phyloP scores from a whole-genome alignment of 2,329 filamentous ascomycete species.

The Microsporum canis region DNA sequence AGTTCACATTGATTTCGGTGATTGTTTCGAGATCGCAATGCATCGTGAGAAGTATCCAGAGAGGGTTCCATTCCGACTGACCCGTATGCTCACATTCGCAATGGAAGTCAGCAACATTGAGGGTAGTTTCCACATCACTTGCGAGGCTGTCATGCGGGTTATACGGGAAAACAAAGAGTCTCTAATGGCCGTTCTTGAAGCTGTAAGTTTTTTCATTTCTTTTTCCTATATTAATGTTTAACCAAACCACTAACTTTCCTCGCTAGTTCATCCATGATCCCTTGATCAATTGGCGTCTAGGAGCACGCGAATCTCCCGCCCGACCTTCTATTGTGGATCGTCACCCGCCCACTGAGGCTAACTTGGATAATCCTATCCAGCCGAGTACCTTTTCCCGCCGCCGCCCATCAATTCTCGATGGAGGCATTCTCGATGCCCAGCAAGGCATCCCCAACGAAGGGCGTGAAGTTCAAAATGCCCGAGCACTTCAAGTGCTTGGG shows the following conservation, averaged over 20 bases:
- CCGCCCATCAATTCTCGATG: slow-evolving; percentile 58
- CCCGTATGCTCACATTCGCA: slow-evolving; percentile 96
- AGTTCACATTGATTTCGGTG: slow-evolving; percentile 96
- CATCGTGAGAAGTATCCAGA: slow-evolving; percentile 99
- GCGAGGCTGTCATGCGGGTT: slow-evolving; percentile 96
- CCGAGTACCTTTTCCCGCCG: slow-evolving; percentile 58
- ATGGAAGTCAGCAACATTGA: slow-evolving; percentile 99
- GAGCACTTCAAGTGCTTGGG: slow-evolving; percentile 80
- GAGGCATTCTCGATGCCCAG: slow-evolving; percentile 34
- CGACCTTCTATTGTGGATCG: slow-evolving; percentile 52
- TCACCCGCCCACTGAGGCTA: slow-evolving; percentile 42
- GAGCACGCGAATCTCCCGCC: slow-evolving; percentile 49
- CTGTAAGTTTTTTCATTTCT: slow-evolving; percentile 50
- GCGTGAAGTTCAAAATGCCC: slow-evolving; percentile 77
- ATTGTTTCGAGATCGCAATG: slow-evolving; percentile 99
- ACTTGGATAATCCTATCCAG: slow-evolving; percentile 41
- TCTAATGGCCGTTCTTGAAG: slow-evolving; percentile 94
- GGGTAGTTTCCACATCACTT: slow-evolving; percentile 94
- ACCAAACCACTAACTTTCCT: neutral
- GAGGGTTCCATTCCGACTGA: slow-evolving; percentile 91
- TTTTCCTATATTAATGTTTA: neutral
- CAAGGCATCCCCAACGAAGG: slow-evolving; percentile 35
- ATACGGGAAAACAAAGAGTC: slow-evolving; percentile 95
- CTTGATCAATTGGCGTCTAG: slow-evolving; percentile 91
- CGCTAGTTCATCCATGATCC: slow-evolving; percentile 96